phyloP scores from a whole-genome alignment of 2,329 filamentous ascomycete genomes.

The Phialemoniopsis sp. region DNA sequence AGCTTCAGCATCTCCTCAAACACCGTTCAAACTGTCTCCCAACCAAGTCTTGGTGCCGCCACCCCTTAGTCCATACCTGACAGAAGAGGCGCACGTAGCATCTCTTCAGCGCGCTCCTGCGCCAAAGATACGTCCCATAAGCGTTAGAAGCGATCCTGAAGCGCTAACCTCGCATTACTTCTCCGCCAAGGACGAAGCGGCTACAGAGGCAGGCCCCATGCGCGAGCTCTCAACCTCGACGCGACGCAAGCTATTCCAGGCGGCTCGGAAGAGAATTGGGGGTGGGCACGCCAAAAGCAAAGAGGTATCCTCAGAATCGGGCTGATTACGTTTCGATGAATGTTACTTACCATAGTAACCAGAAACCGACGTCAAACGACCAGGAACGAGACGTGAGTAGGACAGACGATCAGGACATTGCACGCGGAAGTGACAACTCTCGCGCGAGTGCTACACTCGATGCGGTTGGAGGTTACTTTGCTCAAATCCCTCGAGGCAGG shows the following conservation, averaged over 20 bases:
- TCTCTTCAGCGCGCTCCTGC: conserved; percentile 34
- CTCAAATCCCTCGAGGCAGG: conserved; percentile 5
- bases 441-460: conserved; percentile 3
- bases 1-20: conserved; percentile 13
- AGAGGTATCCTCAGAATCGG: too few relatives aligned
- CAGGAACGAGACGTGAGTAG: background rate
- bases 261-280: background rate
- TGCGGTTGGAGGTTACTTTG: conserved; percentile 5
- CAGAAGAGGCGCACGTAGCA: conserved; percentile 42
- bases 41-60: conserved; percentile 5
- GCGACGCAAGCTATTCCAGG: background rate
- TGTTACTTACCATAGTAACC: too few relatives aligned
- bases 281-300: background rate
- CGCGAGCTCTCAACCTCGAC: background rate
- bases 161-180: conserved; percentile 3
- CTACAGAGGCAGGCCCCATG: conserved; percentile 1
- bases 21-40: conserved; percentile 18
- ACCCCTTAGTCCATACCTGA: conserved; percentile 36
- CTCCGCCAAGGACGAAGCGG: background rate
- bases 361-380: background rate
- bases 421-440: background rate
- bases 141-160: background rate
- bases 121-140: background rate
- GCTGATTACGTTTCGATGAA: too few relatives aligned
- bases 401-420: too few relatives aligned